Evolutionary conservation across 225 moss, liverwort and hornwort species (phyloP), one percentile per base, ranked within the genome.

Genomic region (Marchantia paleacea): DNA sequence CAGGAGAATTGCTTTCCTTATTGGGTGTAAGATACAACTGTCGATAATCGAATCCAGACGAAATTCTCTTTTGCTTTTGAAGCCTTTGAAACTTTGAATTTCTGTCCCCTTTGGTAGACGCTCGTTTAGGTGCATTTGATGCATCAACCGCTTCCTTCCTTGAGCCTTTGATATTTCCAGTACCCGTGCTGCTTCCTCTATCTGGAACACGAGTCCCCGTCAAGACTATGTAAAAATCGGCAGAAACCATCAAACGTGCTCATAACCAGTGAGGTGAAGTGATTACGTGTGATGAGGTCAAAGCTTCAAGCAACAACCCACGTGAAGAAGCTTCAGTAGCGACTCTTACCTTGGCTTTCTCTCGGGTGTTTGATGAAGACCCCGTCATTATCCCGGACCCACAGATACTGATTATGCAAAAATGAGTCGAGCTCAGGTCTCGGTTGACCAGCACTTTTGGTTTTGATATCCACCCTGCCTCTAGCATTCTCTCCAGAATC

Each of bases 371-470:
- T 77, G 52, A 81, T 73, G 78, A 84, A 84, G 67, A 84, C 78
- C 18, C 84, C 84, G 53, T 84, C 84, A 0, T 48, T 55, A 68
- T 84, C 84, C 47, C 84, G 84, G 50, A 81, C 78, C 79, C 78
- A 84, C 72, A 78, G 68, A 15, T 49, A 20, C 49, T 79, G 49
- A 58, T 80, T 66, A 63, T 81, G 80, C 15, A 66, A 22, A 65
- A 81, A 81, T 53, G 80, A 81, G 22, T 81, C 80, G 1, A 78
- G 78, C 57, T 73, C 24, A 55, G 67, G 7, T 18, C 66, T 26
- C 22, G 73, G 78, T 19, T 67, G 31, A 30, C 62, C 68, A 28
- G 16, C 15, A 60, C 28, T 10, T 72, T 54, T 62, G 52, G 7
- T 58, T 69, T 78, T 50, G 52, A 8, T 60, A 7, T 30, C 77